Evolutionary conservation across 768 basidiomycete genomes (phyloP), one percentile per base, ranked within the genome.

Genomic region (Kwoniella botswanensis): DNA sequence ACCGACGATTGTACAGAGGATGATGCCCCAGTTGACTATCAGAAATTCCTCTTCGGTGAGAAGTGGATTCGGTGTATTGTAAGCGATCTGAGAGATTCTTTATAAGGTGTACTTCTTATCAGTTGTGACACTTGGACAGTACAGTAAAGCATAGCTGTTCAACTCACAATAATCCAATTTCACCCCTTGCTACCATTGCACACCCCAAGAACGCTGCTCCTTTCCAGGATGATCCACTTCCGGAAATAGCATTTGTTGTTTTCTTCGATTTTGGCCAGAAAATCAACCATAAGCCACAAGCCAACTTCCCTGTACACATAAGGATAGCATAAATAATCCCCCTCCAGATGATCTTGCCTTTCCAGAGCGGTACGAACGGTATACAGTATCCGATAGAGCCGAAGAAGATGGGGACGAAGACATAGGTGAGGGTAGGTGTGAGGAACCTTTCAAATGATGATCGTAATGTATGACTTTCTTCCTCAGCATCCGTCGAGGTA

Each of bases 171-270:
- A 91, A 85, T 13, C 88, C 89, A 29, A 91, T 90, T 80, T 91
- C 90, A 1, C 90, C 90, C 2, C 90, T 86, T 0, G 90, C 87
- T 44, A 90, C 87, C 87, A 91, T 88, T 0, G 89, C 89, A 3
- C 88, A 77, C 0, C 88, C 88, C 21, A 90, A 82, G 50, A 89
- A 76, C 21, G 67, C 63, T 22, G 66, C 73, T 26, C 62, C 71
- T 61, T 59, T 68, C 67, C 68, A 72, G 58, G 55, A 66, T 21
- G 44, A 42, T 4, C n/a, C 46, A 4, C 41, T 43, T 18, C 61
- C 52, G 29, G 26, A 53, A 10, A 22, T 15, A 21, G n/a, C 21
- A 22, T 52, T 42, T 44, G 21, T 17, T n/a, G 50, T 29, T 26
- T 50, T 50, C 18, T 5, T 18, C 11, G 22, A 50, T n/a, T 61